phyloP scores from a whole-genome alignment of 441 rosid genomes.

The Viola pubescens region DNA sequence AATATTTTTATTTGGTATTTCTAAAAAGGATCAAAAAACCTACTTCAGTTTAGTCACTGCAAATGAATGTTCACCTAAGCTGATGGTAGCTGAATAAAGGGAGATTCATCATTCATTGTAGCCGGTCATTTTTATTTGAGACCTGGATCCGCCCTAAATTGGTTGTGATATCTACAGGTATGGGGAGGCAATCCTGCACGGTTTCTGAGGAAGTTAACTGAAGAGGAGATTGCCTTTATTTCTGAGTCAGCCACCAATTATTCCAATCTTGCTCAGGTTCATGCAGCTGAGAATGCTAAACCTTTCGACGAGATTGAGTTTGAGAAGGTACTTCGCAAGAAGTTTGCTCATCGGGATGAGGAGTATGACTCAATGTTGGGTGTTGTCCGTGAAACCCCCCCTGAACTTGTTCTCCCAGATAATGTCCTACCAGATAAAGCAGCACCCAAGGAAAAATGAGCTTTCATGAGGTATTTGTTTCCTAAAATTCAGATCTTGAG shows the following conservation, averaged over 20 bases:
- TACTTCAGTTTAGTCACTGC: no score
- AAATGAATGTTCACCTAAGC: no score
- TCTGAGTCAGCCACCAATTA: conserved; percentile 71
- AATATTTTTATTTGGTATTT: no score
- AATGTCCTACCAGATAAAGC: conserved; percentile 45
- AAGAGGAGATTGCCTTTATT: conserved; percentile 63
- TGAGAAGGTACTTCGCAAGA: conserved; percentile 83
- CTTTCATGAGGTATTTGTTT: conserved; percentile 23
- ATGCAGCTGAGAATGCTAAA: conserved; percentile 82
- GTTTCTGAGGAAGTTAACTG: conserved; percentile 75
- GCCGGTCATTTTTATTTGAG: no score
- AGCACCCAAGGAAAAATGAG: conserved; percentile 49
- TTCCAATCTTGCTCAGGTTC: conserved; percentile 75
- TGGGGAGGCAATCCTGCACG: conserved; percentile 98
- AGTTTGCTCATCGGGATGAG: conserved; percentile 61
- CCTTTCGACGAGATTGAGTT: conserved; percentile 73
- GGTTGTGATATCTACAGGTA: conserved; percentile 38
- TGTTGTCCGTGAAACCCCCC: conserved; percentile 70
- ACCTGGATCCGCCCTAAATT: not conserved
- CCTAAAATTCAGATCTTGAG: conserved; percentile 19
- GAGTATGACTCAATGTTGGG: conserved; percentile 87
- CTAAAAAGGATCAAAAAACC: no score
- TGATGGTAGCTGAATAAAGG: no score
- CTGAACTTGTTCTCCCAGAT: conserved; percentile 68
- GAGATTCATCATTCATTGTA: no score